These are phyloP conservation scores for Calocybe gambosa DNA, from an alignment of 1,284 basidiomycete genomes.

Conservation along the genomic window DNA sequence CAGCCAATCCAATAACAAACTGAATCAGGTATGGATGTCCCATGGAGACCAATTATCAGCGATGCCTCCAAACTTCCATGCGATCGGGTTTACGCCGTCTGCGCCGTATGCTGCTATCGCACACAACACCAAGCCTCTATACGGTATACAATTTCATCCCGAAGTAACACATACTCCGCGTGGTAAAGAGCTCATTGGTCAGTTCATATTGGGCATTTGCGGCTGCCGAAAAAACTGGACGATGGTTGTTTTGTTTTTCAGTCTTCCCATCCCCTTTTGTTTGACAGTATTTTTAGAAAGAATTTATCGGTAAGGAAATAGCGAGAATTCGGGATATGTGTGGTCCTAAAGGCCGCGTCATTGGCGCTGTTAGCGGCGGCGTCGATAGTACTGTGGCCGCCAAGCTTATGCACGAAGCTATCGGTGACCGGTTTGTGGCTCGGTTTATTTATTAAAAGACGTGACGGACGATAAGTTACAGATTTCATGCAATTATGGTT, in stretches of 20 bases:
- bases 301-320: constrained; percentile 98
- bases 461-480: constrained; percentile 24
- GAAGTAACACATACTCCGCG: constrained; percentile 95
- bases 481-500: constrained; percentile 99
- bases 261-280: constrained; percentile 6
- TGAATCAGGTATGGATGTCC: constrained; percentile 95
- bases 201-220: constrained; percentile 86
- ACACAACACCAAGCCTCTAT: constrained; percentile 86
- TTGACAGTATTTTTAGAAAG: constrained; percentile 54
- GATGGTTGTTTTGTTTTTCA: constrained; percentile 59
- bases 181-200: constrained; percentile 88
- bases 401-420: constrained; percentile 99
- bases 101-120: constrained; percentile 94
- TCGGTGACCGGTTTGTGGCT: constrained; percentile 78
- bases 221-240: constrained; percentile 86
- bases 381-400: constrained; percentile 98
- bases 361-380: constrained; percentile 96
- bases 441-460: constrained; percentile 1
- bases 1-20: constrained; percentile 6
- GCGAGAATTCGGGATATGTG: constrained; percentile 92
- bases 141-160: constrained; percentile 98
- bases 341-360: constrained; percentile 91
- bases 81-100: constrained; percentile 82
- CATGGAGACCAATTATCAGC: constrained; percentile 93
- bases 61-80: constrained; percentile 80